Evolutionary conservation across 73 alveolate genomes (phyloP), one percentile per base, ranked within the genome.

Genomic region (Diophrys sp.): DNA sequence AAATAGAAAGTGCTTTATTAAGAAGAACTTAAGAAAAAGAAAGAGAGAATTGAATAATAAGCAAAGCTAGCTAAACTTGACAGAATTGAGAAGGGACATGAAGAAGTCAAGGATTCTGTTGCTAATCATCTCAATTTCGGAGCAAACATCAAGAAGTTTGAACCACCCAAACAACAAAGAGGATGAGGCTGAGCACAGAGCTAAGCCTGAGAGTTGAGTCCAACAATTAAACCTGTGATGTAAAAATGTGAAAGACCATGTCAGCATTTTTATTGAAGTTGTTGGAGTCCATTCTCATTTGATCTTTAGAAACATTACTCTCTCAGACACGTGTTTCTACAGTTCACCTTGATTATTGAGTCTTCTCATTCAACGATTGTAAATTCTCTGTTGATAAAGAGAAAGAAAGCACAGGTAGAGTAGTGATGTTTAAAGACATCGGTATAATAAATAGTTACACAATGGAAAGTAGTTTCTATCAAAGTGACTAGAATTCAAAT

Each of bases 351-450:
- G n/a, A n/a, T n/a, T n/a, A n/a, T n/a, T n/a, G n/a, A n/a, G n/a
- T 44, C 57, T 79, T 79, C 70, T 70, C 81, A 5, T 79, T 70
- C 33, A 80, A 88, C 53, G 90, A 88, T 34, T 88, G 95, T 68
- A 72, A 55, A 31, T 88, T 88, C 70, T 87, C 85, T 27, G 29
- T 77, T 14, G 85, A 88, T 67, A 88, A 83, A 33, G 88, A 82
- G 53, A 88, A 88, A 56, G 87, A 82, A 29, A 67, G 89, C 18
- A 88, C 95, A 0, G 95, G 91, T 31, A 70, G 95, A 44, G 56
- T 88, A 0, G 95, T 88, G 0, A 29, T 84, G 25, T 88, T 83
- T 53, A 83, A 82, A 75, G 95, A 89, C 62, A 56, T 89, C 0
- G 8, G 62, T 30, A 78, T 89, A 24, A 69, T 74, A 23, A 89